A percentile compares a stretch with the other conserved stretches of the same genome.
phyloP scores from a whole-genome alignment of 495 filamentous ascomycete species.

The Cercophora samala region DNA sequence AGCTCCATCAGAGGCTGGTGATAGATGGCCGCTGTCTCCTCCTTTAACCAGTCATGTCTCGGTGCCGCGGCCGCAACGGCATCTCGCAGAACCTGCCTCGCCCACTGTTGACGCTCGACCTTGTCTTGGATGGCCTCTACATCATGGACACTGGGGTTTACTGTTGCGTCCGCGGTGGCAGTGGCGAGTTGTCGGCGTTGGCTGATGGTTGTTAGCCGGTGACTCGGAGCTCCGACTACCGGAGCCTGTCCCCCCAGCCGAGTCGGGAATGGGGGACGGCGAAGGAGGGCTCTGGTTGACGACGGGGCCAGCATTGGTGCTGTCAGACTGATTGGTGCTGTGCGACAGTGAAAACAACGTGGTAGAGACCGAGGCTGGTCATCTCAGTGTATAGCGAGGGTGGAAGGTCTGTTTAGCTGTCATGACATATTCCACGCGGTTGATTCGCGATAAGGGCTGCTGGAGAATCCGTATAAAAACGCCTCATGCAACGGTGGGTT shows the following conservation, averaged over 20 bases:
- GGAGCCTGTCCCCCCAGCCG: not conserved
- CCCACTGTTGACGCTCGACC: conserved; percentile 13
- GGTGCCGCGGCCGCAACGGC: conserved; percentile 57
- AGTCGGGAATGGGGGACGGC: not conserved
- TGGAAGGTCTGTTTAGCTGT: too few species aligned
- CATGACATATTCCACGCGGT: too few species aligned
- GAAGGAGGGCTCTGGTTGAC: not conserved
- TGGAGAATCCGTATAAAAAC: too few species aligned
- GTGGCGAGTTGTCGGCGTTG: not conserved
- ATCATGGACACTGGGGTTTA: not conserved
- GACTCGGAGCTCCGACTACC: not conserved
- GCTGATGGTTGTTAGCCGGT: not conserved
- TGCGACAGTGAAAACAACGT: too few species aligned
- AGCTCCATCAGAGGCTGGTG: conserved; percentile 74
- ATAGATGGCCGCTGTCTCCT: conserved; percentile 73
- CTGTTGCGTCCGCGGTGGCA: not conserved
- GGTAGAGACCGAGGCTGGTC: too few species aligned
- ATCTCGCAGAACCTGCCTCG: conserved; percentile 27
- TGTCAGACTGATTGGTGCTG: too few species aligned
- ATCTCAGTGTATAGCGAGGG: too few species aligned
- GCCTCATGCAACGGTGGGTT: too few species aligned
- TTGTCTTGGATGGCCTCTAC: not conserved
- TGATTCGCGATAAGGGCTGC: too few species aligned
- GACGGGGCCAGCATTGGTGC: not conserved
- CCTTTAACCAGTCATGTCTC: conserved; percentile 70